Base-by-base conservation (phyloP, 2,329 filamentous ascomycete species). In the Hypomyces rosellus region DNA sequence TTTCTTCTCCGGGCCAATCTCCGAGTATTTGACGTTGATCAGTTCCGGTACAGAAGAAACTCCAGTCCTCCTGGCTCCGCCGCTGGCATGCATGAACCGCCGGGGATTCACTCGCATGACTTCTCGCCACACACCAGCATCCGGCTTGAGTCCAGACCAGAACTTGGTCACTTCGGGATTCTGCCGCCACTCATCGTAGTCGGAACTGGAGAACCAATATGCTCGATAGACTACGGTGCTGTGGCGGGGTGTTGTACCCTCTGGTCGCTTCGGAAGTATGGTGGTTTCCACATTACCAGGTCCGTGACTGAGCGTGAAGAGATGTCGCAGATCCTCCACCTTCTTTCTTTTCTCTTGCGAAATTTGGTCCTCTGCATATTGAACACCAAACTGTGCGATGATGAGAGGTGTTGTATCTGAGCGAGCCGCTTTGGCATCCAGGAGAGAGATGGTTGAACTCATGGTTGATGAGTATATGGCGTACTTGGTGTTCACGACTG, bases 81-180 rank as follows among this genome's bases (percentile, higher is more conserved):
- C 22, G 4, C 20, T 30, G 3, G 45, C 45, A 40, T 47, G 45
- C 36, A 47, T 47, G 6, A 30, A 40, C 5, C 36, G 36, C 4
- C 22, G 12, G 3, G 45, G 22, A 12, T 16, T 47, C 11, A 47
- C 37, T 8, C 15, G 45, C 45, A 47, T 47, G 6, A 40, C 22
- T 25, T 47, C 45, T 9, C 20, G 45, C 45, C 36, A 46, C 37
- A 46, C 5, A 5, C 45, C 36, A 30, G 45, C 36, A 40, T 47
- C 45, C 15, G 18, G 18, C n/a, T 18, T 8, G n/a, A 40, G 45
- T n/a, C 13, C n/a, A 14, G n/a, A 14, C 45, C 22, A 47, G 36
- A 47, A 33, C 12, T 6, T 40, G 16, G 25, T 18, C 4, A 47
- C 36, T 2, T 36, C 5, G 5, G 34, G 7, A 11, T 36, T 47